phyloP scores from a whole-genome alignment of 1,139 yeast species.

The Blastobotrys capitulatus region DNA sequence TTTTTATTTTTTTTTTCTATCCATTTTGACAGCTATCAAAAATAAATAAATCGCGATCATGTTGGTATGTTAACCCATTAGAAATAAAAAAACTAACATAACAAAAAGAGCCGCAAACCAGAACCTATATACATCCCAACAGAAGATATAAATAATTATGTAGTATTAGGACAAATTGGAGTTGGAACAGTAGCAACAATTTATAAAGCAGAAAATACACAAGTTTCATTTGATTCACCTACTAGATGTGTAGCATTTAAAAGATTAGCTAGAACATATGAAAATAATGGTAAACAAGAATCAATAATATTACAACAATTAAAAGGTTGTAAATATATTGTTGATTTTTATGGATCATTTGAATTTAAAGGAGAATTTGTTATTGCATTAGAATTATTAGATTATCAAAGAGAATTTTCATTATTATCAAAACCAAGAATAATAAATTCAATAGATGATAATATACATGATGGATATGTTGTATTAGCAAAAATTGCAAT shows the following conservation, averaged over 20 bases:
- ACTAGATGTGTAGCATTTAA: conserved; percentile 21
- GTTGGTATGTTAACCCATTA: not conserved
- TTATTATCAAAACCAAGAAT: conserved; percentile 3
- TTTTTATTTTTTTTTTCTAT: not conserved
- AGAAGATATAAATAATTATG: conserved; percentile 12
- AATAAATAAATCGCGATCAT: too few species aligned
- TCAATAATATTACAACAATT: conserved; percentile 13
- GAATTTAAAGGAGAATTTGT: conserved; percentile 16
- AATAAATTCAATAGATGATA: not conserved
- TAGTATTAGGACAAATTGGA: conserved; percentile 15
- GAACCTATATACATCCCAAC: not conserved
- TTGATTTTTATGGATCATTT: conserved; percentile 16
- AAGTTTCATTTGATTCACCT: conserved; percentile 11
- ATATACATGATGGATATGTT: conserved; percentile 7
- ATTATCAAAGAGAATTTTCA: conserved; percentile 15
- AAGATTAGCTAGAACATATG: conserved; percentile 15
- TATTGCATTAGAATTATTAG: conserved; percentile 18
- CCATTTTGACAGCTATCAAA: too few species aligned
- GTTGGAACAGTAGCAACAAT: conserved; percentile 17
- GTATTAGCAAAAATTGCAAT: conserved; percentile 23
- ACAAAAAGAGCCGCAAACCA: not conserved
- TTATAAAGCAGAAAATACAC: conserved; percentile 19
- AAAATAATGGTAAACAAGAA: conserved; percentile 18
- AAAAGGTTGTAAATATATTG: conserved; percentile 11
- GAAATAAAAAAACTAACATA: not conserved